Evolutionary conservation across 495 filamentous ascomycete genomes (phyloP).

Genomic region (Choiromyces venosus): DNA sequence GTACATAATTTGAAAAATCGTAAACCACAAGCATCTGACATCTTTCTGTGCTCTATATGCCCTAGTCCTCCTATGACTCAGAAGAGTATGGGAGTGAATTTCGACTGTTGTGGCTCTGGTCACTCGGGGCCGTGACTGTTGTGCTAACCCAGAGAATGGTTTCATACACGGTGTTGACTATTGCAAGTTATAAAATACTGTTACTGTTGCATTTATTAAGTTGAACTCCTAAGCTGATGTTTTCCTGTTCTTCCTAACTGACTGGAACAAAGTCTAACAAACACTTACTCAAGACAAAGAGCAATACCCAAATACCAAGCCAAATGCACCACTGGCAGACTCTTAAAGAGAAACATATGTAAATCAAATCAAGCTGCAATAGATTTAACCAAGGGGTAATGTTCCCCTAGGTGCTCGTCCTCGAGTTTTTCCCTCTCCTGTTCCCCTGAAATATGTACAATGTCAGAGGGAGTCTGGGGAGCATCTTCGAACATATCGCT

Average conservation of each 20-base stretch:
- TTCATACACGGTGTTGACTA: not conserved
- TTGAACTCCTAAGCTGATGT: not conserved
- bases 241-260: not conserved
- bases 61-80: not conserved
- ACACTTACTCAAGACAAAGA: not conserved
- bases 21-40: not conserved
- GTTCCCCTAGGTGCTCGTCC: not conserved
- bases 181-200: not conserved
- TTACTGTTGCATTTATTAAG: not conserved
- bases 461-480: not conserved
- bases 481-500: not conserved
- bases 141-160: not conserved
- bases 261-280: not conserved
- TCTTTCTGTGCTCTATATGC: not conserved
- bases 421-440: not conserved
- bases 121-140: not conserved
- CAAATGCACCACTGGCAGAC: not conserved
- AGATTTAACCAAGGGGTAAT: not conserved
- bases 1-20: not conserved
- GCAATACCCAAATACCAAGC: not conserved
- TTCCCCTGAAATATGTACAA: not conserved
- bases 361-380: not conserved
- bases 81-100: not conserved
- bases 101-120: not conserved
- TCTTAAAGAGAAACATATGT: not conserved